Percentiles rank a stretch among this genome's conserved stretches.
These are phyloP conservation scores for Mycena maculata DNA, from an alignment of 768 basidiomycete species.

Conservation along the genomic window DNA sequence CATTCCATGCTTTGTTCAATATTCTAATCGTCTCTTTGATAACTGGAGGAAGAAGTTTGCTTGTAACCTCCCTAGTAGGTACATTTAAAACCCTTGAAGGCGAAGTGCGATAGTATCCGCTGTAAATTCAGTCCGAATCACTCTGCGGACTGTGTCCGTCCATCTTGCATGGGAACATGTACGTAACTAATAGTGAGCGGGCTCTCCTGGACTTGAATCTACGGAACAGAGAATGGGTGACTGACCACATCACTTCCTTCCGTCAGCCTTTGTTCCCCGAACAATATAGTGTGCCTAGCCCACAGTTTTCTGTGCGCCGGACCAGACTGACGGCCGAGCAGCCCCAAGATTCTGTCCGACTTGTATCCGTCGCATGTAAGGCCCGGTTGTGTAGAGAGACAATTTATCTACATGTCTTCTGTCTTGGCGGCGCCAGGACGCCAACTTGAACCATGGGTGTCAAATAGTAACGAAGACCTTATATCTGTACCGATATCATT, in stretches of 20 bases:
- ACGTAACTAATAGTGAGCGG: slow-evolving; percentile 62
- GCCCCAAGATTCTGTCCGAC: slow-evolving; percentile 55
- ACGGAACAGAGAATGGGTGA: neutral
- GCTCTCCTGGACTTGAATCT: neutral
- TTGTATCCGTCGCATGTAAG: too few relatives aligned
- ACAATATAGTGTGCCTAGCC: slow-evolving; percentile 55
- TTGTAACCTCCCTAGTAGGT: too few relatives aligned
- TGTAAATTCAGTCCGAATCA: slow-evolving; percentile 70
- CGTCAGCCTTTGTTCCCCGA: slow-evolving; percentile 56
- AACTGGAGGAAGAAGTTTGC: too few relatives aligned
- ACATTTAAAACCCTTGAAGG: too few relatives aligned
- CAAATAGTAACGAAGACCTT: too few relatives aligned
- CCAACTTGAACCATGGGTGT: too few relatives aligned
- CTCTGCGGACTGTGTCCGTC: slow-evolving; percentile 52
- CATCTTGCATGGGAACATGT: slow-evolving; percentile 56
- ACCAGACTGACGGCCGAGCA: slow-evolving; percentile 28
- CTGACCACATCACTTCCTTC: slow-evolving; percentile 16
- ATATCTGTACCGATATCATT: too few relatives aligned
- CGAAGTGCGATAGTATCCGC: slow-evolving; percentile 53
- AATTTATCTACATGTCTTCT: too few relatives aligned
- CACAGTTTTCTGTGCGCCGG: neutral
- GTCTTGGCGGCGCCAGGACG: too few relatives aligned
- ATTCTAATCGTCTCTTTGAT: too few relatives aligned
- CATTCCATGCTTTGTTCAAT: too few relatives aligned
- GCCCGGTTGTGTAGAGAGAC: too few relatives aligned